Evolutionary conservation across 2,329 filamentous ascomycete species (phyloP), one percentile per base, ranked within the genome.

Genomic region (Hypoxylon sp.): DNA sequence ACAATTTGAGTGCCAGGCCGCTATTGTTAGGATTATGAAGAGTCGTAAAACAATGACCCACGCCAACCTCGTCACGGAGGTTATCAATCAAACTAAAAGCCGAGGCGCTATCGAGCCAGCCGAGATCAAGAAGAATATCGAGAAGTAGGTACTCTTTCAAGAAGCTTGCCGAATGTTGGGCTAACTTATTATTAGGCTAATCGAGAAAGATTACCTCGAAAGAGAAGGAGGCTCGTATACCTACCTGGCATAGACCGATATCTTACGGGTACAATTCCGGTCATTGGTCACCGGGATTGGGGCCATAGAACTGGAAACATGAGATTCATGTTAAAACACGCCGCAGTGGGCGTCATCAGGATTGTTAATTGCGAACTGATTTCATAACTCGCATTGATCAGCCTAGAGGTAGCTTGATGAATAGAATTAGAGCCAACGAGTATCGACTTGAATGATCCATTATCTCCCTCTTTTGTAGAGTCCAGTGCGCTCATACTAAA

Each of bases 21-120:
- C 96, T 0, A 97, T 99, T 77, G 96, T 99, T 68, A 86, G 96
- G 17, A 97, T 99, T 77, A 94, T 99, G 92, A 99, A 99, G 88
- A 92, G 91, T 71, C 87, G 94, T 72, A 98, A 98, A 87, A 88
- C 83, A 8, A 94, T 98, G 81, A 89, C 88, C 3, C 95, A 98
- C 78, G 85, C 89, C n/a, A 92, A 97, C 78, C 83, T 99, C 26
- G 92, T 98, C 19, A 90, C 92, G 2, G 94, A 98, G 83, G 94
- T 97, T 17, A 98, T 99, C 77, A 92, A 91, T 74, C 90, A 95
- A 77, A 99, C 95, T 1, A 93, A 91, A 83, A 93, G 88, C 72
- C 87, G 96, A 60, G 97, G 96, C 13, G 93, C 93, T 17, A 85
- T 99, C 65, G 94, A 97, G 77, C 88, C 94, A 44, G 85, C 85